These are phyloP conservation scores for Toxicodendron radicans DNA, from an alignment of 345 rosid species.

Conservation along the genomic window DNA sequence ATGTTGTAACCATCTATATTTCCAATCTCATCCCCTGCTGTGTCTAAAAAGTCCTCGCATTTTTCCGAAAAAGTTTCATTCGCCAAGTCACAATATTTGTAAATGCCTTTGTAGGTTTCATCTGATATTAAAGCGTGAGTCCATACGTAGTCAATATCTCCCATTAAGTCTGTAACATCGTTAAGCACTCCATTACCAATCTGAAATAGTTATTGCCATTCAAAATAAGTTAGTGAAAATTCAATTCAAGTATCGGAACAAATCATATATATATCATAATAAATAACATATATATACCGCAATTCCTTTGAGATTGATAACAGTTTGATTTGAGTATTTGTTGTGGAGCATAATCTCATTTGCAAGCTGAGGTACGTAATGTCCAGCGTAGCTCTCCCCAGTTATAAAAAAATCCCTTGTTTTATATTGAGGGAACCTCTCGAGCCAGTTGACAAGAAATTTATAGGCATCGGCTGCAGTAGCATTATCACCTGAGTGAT, in stretches of 20 bases:
- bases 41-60: constrained; percentile 22
- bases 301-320: constrained; percentile 15
- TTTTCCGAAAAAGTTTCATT: constrained; percentile 19
- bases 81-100: constrained; percentile 22
- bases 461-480: constrained; percentile 30
- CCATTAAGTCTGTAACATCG: constrained; percentile 23
- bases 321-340: constrained; percentile 19
- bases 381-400: constrained; percentile 20
- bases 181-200: constrained; percentile 47
- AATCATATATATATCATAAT: too few relatives aligned
- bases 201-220: constrained; percentile 16
- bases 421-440: too few relatives aligned
- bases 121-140: constrained; percentile 46
- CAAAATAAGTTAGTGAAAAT: neutral
- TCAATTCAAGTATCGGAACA: too few relatives aligned
- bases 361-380: constrained; percentile 34
- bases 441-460: constrained; percentile 20
- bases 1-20: constrained; percentile 28
- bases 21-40: constrained; percentile 26
- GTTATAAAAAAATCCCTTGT: too few relatives aligned
- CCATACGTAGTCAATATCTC: constrained; percentile 39
- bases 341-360: constrained; percentile 25
- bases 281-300: constrained; percentile 10
- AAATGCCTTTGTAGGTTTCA: constrained; percentile 31
- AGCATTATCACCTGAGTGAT: constrained; percentile 9